Evolutionary conservation across 768 basidiomycete species (phyloP), one percentile per base, ranked within the genome.

Genomic region (Tricholoma sp.): DNA sequence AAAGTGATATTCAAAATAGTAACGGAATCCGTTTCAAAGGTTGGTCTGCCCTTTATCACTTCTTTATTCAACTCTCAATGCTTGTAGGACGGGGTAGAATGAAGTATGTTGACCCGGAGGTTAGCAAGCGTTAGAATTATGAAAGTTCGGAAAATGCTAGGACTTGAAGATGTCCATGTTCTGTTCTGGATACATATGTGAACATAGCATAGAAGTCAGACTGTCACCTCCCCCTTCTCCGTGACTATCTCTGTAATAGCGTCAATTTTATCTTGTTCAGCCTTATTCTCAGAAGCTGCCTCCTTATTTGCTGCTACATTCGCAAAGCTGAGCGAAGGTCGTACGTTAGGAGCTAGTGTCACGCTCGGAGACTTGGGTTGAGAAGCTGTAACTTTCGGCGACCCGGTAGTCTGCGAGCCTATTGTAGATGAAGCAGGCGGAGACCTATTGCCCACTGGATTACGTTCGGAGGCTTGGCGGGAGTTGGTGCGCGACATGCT

Each of bases 241-340:
- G 64, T 50, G 39, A 63, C 58, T 32, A 62, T 57, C 12, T 62
- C 61, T 4, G 58, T 58, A 18, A 56, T 55, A 50, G 53, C 39
- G 28, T 67, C 64, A 15, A 51, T 57, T 31, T 54, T 57, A 18
- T 59, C 55, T 37, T 55, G 54, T 34, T 42, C 57, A 48, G 32
- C 63, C 12, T 57, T 63, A 29, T 60, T 64, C 41, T 56, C 60
- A 17, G 57, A 60, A 17, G 58, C 63, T 8, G 61, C 63, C 24
- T 76, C 77, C 62, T 76, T 80, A 66, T 75, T 79, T 13, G 81
- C 78, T 1, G 89, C 88, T 37, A 86, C 92, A 54, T 78, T 86
- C 0, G 92, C 91, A 63, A 95, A 95, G 66, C 91, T 93, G 61
- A 94, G 76, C 4, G 80, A 77, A 0, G 91, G 86, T 53, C 89